These are phyloP conservation scores for Epipyxis sp. DNA, from an alignment of 108 stramenopile genomes.

Conservation along the genomic window DNA sequence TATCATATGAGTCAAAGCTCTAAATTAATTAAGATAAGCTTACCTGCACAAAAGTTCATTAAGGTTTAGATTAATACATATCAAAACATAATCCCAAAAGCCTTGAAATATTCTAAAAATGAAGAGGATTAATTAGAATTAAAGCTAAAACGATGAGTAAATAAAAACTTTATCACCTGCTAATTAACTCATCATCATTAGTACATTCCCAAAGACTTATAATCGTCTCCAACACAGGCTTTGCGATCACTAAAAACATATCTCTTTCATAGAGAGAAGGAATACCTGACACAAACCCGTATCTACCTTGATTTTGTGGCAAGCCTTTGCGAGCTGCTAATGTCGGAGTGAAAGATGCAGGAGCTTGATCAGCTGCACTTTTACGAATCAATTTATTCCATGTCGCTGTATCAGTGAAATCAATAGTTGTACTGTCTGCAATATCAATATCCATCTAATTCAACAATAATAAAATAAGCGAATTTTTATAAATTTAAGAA, in stretches of 20 bases:
- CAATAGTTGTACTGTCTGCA: neutral
- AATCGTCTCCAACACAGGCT: neutral
- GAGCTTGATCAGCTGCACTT: too few relatives aligned
- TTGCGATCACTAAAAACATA: constrained; percentile 19
- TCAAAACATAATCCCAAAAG: neutral
- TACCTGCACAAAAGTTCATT: neutral
- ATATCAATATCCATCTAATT: too few relatives aligned
- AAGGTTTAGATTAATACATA: neutral
- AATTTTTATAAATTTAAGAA: too few relatives aligned
- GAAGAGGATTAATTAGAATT: neutral
- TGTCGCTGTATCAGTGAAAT: neutral
- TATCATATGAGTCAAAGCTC: neutral
- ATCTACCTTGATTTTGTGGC: too few relatives aligned
- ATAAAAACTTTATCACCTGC: neutral
- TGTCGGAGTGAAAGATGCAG: neutral
- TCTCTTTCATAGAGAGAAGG: constrained; percentile 5
- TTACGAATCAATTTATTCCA: neutral
- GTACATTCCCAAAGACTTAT: neutral
- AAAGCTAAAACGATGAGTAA: neutral
- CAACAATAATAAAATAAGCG: too few relatives aligned
- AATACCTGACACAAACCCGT: neutral
- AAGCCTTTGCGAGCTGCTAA: too few relatives aligned
- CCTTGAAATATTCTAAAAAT: neutral
- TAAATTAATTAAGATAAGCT: neutral
- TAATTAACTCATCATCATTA: neutral